These are phyloP conservation scores for Mortierella sp. DNA, from an alignment of 371 early-diverging fungal genomes.

Conservation along the genomic window DNA sequence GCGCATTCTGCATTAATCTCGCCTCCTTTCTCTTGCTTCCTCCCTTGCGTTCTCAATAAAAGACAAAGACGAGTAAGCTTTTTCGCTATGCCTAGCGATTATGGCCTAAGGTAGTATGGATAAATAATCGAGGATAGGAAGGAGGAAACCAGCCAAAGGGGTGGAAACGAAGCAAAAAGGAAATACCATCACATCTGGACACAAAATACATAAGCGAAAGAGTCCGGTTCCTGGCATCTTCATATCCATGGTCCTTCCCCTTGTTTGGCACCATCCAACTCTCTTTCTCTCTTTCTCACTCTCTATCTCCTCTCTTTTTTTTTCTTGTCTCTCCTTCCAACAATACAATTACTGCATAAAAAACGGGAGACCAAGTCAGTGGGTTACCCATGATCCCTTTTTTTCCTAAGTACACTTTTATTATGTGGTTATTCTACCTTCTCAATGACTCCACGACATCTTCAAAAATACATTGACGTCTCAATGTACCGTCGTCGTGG, in stretches of 20 bases:
- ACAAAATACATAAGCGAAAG: slow-evolving; percentile 9
- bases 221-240: background rate
- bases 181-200: slow-evolving; percentile 35
- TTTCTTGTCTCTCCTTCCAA: background rate
- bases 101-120: background rate
- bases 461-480: too few relatives aligned
- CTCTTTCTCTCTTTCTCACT: background rate
- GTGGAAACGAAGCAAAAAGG: slow-evolving; percentile 19
- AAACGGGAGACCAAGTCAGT: background rate
- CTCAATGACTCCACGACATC: too few relatives aligned
- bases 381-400: background rate
- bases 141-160: background rate
- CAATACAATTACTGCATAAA: background rate
- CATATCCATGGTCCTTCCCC: background rate
- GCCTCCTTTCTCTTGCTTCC: background rate
- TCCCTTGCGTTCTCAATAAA: background rate
- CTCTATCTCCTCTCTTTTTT: background rate
- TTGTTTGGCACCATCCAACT: background rate
- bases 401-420: background rate
- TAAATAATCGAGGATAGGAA: background rate
- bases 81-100: background rate
- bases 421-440: background rate
- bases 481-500: too few relatives aligned
- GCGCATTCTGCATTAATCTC: slow-evolving; percentile 1
- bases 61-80: background rate